Evolutionary conservation across 164 flowering plant species (phyloP).

Genomic region (Tetracentron sinense): DNA sequence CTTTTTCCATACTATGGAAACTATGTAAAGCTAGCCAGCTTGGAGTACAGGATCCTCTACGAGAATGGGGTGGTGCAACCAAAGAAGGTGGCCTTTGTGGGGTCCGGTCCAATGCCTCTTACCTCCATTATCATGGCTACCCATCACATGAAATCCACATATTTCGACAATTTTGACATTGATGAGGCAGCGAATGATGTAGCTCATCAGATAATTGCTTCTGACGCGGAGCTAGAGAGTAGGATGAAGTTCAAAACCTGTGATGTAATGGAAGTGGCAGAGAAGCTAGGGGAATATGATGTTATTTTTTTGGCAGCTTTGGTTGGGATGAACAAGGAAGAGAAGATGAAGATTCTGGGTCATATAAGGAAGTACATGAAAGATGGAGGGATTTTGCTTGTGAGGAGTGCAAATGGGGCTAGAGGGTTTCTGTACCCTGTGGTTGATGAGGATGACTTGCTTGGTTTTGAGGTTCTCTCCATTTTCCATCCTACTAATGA

Average conservation of each 20-base stretch:
- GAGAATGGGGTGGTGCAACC: conserved; percentile 32
- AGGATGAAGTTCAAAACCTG: conserved; percentile 49
- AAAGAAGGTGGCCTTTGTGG: conserved; percentile 54
- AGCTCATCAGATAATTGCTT: conserved; percentile 24
- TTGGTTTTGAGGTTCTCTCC: conserved; percentile 45
- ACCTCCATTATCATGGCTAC: conserved; percentile 52
- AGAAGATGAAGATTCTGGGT: conserved; percentile 39
- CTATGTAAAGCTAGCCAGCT: conserved; percentile 40
- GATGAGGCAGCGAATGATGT: conserved; percentile 27
- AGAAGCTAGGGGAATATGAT: conserved; percentile 39
- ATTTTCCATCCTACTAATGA: conserved; percentile 53
- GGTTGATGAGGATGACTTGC: conserved; percentile 39
- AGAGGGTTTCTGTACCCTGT: conserved; percentile 59
- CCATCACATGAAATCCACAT: conserved; percentile 37
- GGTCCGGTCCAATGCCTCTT: conserved; percentile 67
- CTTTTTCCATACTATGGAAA: conserved; percentile 54
- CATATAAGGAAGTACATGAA: conserved; percentile 48
- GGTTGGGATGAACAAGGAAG: conserved; percentile 56
- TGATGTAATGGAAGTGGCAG: conserved; percentile 40
- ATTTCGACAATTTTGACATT: conserved; percentile 42
- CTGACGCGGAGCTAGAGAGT: conserved; percentile 37
- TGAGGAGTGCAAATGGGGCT: conserved; percentile 57
- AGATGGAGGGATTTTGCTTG: conserved; percentile 36
- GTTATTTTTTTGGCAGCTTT: conserved; percentile 54
- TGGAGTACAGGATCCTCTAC: conserved; percentile 34